Evolutionary conservation across 208 protist genomes (phyloP).

Genomic region (Crithidia sp.): DNA sequence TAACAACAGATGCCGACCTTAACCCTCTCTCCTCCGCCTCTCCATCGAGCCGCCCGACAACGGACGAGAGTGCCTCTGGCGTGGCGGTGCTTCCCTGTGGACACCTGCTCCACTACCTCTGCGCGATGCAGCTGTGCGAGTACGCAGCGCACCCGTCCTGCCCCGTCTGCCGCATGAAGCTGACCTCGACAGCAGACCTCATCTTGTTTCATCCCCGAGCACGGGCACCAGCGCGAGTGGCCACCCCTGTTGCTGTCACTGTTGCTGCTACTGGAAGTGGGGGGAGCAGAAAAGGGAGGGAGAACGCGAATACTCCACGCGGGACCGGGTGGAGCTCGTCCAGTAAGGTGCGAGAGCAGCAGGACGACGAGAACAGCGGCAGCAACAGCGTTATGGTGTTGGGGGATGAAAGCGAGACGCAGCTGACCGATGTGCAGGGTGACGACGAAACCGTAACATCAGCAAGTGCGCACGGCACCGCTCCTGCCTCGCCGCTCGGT

Average conservation of each 20-base stretch:
- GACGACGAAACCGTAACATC: neutral
- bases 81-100: constrained; percentile 63
- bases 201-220: constrained; percentile 53
- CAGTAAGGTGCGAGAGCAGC: no score
- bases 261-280: neutral
- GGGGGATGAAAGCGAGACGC: neutral
- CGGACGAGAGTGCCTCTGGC: constrained; percentile 20
- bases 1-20: no score
- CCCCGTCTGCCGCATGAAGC: constrained; percentile 69
- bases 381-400: constrained; percentile 16
- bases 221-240: constrained; percentile 14
- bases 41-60: neutral
- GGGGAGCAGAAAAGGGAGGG: neutral
- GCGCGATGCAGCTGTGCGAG: constrained; percentile 72
- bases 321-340: no score
- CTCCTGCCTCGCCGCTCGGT: no score
- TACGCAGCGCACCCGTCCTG: constrained; percentile 46
- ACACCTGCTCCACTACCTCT: constrained; percentile 78
- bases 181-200: constrained; percentile 36
- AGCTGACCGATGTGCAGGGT: neutral
- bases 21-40: no score
- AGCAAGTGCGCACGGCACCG: neutral
- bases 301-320: no score
- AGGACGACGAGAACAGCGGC: neutral
- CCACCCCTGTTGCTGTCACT: neutral